Conservation (phyloP, 2,329 filamentous ascomycete genomes). For the Paracorniculantispora psalliotae region DNA sequence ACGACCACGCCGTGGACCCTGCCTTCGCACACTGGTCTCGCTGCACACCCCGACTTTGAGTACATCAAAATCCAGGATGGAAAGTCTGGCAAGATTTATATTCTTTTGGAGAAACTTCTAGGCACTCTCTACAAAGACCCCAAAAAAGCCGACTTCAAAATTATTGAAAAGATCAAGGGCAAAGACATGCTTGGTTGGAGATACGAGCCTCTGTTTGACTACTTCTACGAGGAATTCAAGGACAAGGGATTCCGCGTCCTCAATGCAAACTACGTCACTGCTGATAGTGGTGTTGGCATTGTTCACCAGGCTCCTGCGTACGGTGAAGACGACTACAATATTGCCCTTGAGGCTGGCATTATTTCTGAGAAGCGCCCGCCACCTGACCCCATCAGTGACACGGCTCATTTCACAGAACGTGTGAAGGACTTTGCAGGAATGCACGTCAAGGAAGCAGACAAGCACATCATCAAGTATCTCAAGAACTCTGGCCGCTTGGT, state of each 20-base stretch:
- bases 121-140: conserved; percentile 86
- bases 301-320: conserved; percentile 92
- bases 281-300: conserved; percentile 86
- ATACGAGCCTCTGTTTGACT: conserved; percentile 84
- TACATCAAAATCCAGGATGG: conserved; percentile 85
- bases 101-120: conserved; percentile 77
- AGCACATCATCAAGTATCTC: conserved; percentile 84
- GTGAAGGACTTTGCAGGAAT: conserved; percentile 78
- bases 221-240: conserved; percentile 86
- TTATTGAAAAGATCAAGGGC: conserved; percentile 74
- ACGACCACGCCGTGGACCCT: conserved; percentile 86
- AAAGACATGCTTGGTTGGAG: conserved; percentile 83
- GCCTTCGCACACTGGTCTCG: conserved; percentile 73
- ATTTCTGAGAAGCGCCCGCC: conserved; percentile 71
- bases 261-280: conserved; percentile 80
- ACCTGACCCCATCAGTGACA: conserved; percentile 88
- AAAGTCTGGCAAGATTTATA: conserved; percentile 74
- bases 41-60: conserved; percentile 76
- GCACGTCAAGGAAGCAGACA: conserved; percentile 89
- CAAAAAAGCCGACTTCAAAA: conserved; percentile 90
- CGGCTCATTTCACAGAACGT: conserved; percentile 70
- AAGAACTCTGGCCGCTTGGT: conserved; percentile 72
- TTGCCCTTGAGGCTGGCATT: conserved; percentile 70
- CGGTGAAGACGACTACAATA: conserved; percentile 92
- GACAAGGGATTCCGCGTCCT: conserved; percentile 77